A percentile compares a stretch with the other conserved stretches of the same genome.
phyloP scores from a whole-genome alignment of 1,284 basidiomycete species.

The Irpex lacteus region DNA sequence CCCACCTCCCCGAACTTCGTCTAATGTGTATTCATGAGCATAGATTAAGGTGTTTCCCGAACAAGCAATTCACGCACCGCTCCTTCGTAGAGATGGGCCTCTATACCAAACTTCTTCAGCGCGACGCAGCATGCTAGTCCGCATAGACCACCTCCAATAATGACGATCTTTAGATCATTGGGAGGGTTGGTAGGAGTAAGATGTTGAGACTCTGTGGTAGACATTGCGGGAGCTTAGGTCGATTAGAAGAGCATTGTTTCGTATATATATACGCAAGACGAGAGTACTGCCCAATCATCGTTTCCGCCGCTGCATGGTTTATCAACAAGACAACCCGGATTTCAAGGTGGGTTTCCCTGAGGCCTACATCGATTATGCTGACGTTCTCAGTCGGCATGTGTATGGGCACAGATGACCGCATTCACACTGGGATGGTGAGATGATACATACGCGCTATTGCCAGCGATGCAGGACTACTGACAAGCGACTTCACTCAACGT shows the following conservation, averaged over 20 bases:
- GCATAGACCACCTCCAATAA: conserved; percentile 20
- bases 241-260: too few relatives aligned
- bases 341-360: too few relatives aligned
- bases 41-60: too few relatives aligned
- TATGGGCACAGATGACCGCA: not conserved
- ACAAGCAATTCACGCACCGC: conserved; percentile 10
- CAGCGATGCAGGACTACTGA: too few relatives aligned
- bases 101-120: conserved; percentile 13
- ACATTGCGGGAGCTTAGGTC: not conserved
- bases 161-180: conserved; percentile 11
- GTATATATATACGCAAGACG: too few relatives aligned
- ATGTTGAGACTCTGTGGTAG: not conserved
- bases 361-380: not conserved
- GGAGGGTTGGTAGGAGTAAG: not conserved
- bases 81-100: conserved; percentile 21
- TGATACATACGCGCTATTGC: too few relatives aligned
- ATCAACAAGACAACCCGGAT: too few relatives aligned
- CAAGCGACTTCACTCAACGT: too few relatives aligned
- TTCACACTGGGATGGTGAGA: too few relatives aligned
- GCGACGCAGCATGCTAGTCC: conserved; percentile 18
- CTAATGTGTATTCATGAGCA: conserved; percentile 19
- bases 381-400: not conserved
- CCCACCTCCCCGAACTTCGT: conserved; percentile 46
- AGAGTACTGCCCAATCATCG: too few relatives aligned
- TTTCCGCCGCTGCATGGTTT: too few relatives aligned